phyloP scores from a whole-genome alignment of 2,329 filamentous ascomycete genomes.

The Penicillium sp. region DNA sequence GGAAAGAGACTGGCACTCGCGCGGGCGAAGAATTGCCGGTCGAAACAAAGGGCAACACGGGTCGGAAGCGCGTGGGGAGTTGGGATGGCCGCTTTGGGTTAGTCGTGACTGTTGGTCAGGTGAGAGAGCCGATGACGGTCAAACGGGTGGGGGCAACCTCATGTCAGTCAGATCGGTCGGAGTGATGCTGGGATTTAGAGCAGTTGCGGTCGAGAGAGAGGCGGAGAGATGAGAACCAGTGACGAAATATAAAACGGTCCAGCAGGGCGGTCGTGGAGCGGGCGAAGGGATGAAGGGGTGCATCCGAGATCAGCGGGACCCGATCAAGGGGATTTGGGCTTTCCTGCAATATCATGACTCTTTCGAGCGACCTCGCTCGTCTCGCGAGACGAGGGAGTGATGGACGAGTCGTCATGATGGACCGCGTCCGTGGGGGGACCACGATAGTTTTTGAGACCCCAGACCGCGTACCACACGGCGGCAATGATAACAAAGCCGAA shows the following conservation, averaged over 20 bases:
- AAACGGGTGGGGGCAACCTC: background rate
- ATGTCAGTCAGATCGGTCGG: too few relatives aligned
- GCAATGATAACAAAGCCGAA: slow-evolving; percentile 58
- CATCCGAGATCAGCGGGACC: too few relatives aligned
- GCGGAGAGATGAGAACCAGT: too few relatives aligned
- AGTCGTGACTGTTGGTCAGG: background rate
- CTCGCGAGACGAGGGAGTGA: slow-evolving; percentile 5
- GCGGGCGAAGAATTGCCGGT: background rate
- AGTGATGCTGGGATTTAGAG: too few relatives aligned
- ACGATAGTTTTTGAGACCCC: slow-evolving; percentile 57
- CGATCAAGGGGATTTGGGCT: slow-evolving; percentile 8
- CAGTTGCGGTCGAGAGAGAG: too few relatives aligned
- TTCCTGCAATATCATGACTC: background rate
- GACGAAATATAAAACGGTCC: too few relatives aligned
- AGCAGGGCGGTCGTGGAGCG: background rate
- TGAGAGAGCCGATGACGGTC: background rate
- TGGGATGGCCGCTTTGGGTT: background rate
- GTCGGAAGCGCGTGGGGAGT: background rate
- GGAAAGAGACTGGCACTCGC: background rate
- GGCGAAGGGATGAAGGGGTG: background rate
- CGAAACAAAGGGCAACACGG: background rate
- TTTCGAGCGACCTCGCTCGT: slow-evolving; percentile 6
- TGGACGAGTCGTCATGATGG: slow-evolving; percentile 12
- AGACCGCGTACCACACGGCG: slow-evolving; percentile 60
- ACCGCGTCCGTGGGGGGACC: slow-evolving; percentile 27